Base-by-base conservation (phyloP, 371 early-diverging fungal genomes). In the Mortierella sp. region DNA sequence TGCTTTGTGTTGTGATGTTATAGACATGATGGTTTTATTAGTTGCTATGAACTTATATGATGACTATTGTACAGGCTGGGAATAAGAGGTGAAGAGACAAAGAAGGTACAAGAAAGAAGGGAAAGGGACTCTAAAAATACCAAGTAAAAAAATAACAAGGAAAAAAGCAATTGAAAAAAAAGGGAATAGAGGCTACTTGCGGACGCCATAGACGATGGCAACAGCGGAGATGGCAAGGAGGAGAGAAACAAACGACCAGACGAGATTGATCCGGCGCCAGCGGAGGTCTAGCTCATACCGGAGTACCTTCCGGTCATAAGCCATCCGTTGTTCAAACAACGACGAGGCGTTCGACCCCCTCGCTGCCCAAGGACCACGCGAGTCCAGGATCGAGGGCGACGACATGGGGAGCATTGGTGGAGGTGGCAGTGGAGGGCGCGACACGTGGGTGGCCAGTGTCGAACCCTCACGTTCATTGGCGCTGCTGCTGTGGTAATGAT, bases 321-420 rank as follows among this genome's bases (percentile, higher is more conserved):
- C 67, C 53, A 80, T 47, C 14, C 73, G 61, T n/a, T 70, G 80
- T 50, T 73, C 80, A 66, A 76, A 76, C 67, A 80, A 26, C 0
- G 76, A 67, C 2, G 65, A 26, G 3, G n/a, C n/a, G 66, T 61
- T n/a, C 69, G 68, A 22, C 66, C 73, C 3, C 66, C 73, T 3
- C 31, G 75, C 67, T 5, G 75, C 48, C 79, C 79, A 79, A 0
- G 79, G 79, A 1, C 79, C 79, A 55, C 55, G 70, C 0, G 52
- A 43, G 41, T 70, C 66, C 41, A 65, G 31, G 16, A 41, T 50
- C 22, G 71, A 29, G 1, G 41, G 34, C 26, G 39, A 22, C 39
- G 1, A 22, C 39, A 22, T 1, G 39, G 63, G 6, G 22, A 13
- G 16, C 37, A 37, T 40, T 39, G 52, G 53, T 41, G 70, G 22